Evolutionary conservation across 148 eudicot species (phyloP).

Genomic region (Rhododendron ferrugineum): DNA sequence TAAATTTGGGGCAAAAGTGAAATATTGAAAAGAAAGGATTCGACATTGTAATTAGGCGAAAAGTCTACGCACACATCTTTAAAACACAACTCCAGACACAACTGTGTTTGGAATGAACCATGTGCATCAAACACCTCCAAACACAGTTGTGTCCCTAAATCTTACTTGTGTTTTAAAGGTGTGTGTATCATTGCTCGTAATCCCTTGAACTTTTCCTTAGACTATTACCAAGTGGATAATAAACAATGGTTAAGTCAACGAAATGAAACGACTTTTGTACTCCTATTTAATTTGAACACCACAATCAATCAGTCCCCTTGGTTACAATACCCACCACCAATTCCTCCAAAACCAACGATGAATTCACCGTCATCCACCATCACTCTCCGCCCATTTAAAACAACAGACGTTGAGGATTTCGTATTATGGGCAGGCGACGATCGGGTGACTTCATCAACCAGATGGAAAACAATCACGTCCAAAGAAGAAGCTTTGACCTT

Average conservation of each 20-base stretch:
- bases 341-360: slow-evolving; percentile 1
- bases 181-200: no score
- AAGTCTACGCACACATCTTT: no score
- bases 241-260: background rate
- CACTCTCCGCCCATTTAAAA: slow-evolving; percentile 21
- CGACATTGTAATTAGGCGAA: no score
- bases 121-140: no score
- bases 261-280: background rate
- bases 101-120: no score
- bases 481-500: slow-evolving; percentile 28
- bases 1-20: no score
- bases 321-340: background rate
- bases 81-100: no score
- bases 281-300: background rate
- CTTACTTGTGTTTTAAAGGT: no score
- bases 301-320: background rate
- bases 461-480: slow-evolving; percentile 17
- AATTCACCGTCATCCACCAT: slow-evolving; percentile 7
- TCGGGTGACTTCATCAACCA: slow-evolving; percentile 10
- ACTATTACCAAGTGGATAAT: background rate
- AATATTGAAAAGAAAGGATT: no score
- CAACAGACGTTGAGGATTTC: slow-evolving; percentile 21
- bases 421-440: slow-evolving; percentile 20
- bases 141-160: no score
- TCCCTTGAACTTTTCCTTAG: background rate